These are phyloP conservation scores for Mycena haematopus DNA, from an alignment of 768 basidiomycete genomes.

Conservation along the genomic window DNA sequence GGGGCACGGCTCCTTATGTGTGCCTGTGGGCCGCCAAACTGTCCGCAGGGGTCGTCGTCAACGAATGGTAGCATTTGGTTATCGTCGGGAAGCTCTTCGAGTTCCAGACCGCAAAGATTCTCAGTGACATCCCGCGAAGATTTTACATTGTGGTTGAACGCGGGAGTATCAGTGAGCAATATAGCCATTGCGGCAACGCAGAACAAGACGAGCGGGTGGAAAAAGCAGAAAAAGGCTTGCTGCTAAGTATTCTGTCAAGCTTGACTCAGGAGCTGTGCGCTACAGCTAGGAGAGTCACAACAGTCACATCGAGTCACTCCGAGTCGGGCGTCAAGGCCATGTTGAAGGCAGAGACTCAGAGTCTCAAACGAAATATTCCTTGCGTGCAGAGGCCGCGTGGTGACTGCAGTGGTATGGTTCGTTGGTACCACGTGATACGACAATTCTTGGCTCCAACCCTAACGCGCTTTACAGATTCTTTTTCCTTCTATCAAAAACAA, in stretches of 20 bases:
- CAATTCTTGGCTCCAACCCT: background rate
- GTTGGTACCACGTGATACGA: too few relatives aligned
- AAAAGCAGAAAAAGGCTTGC: background rate
- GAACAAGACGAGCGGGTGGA: background rate
- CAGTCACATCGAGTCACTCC: conserved; percentile 2
- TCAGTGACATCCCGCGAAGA: background rate
- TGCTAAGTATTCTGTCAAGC: background rate
- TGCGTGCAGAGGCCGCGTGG: too few relatives aligned
- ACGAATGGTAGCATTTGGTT: conserved; percentile 7
- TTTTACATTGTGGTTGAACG: background rate
- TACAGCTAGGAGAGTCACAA: background rate
- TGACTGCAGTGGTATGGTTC: too few relatives aligned
- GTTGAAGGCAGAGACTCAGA: background rate
- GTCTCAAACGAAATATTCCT: too few relatives aligned
- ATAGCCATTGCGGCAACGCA: background rate
- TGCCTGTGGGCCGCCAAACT: background rate
- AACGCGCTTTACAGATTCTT: too few relatives aligned
- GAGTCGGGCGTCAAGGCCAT: too few relatives aligned
- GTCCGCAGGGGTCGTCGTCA: conserved; percentile 5
- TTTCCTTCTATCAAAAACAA: too few relatives aligned
- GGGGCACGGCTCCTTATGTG: background rate
- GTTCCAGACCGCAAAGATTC: background rate
- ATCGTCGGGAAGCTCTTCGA: background rate
- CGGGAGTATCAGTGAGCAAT: background rate
- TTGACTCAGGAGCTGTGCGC: background rate